phyloP scores from a whole-genome alignment of 2,329 filamentous ascomycete species.

The Karstenula rhodostoma region DNA sequence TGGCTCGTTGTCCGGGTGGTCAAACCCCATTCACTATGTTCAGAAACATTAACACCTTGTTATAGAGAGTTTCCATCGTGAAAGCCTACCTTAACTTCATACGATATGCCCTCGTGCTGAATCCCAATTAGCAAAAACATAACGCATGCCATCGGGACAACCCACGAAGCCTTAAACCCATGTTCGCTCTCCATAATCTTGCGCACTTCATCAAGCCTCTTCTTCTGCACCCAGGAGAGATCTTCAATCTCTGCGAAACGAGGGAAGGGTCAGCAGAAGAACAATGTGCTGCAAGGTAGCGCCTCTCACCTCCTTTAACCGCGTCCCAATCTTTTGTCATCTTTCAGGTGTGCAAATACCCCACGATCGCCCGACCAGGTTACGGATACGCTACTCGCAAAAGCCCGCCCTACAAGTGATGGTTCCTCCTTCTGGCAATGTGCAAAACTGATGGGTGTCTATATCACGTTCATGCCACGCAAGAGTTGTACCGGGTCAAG shows the following conservation, averaged over 20 bases:
- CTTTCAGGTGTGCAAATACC: background rate
- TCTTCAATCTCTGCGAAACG: constrained; percentile 35
- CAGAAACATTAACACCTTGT: background rate
- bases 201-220: constrained; percentile 43
- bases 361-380: background rate
- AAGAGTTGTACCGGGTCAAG: background rate
- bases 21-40: constrained; percentile 41
- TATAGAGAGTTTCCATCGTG: background rate
- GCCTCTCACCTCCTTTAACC: constrained; percentile 26
- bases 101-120: constrained; percentile 46
- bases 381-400: background rate
- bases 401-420: background rate
- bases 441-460: background rate
- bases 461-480: background rate
- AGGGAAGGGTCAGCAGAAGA: constrained; percentile 17
- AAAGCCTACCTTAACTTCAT: constrained; percentile 38
- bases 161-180: constrained; percentile 47
- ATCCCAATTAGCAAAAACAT: background rate
- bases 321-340: constrained; percentile 46
- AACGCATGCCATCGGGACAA: constrained; percentile 1
- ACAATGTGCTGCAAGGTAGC: background rate
- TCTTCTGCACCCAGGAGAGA: constrained; percentile 45
- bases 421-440: background rate
- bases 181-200: constrained; percentile 43
- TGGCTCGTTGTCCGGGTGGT: constrained; percentile 33